phyloP scores from a whole-genome alignment of 805 yeast species.

The Metschnikowia proteae region DNA sequence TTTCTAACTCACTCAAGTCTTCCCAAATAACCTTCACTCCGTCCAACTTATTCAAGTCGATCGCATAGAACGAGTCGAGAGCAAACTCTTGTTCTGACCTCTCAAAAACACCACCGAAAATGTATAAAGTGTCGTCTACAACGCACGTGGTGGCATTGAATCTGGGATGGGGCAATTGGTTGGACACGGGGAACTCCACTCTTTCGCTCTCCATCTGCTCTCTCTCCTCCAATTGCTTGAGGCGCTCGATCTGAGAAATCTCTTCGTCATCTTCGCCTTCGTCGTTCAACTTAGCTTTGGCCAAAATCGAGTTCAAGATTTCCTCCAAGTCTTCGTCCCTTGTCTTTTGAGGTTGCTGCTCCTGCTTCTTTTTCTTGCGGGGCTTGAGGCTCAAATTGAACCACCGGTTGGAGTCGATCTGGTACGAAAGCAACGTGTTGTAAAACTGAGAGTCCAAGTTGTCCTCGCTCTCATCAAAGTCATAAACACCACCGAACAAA shows the following conservation, averaged over 20 bases:
- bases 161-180: slow-evolving; percentile 78
- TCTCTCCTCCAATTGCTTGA: slow-evolving; percentile 35
- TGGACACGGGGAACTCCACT: slow-evolving; percentile 54
- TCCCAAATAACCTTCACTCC: slow-evolving; percentile 92
- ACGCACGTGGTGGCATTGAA: slow-evolving; percentile 86
- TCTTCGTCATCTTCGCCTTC: slow-evolving; percentile 42
- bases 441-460: slow-evolving; percentile 78
- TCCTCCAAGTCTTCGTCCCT: slow-evolving; percentile 82
- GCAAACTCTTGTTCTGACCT: slow-evolving; percentile 79
- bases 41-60: slow-evolving; percentile 82
- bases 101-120: slow-evolving; percentile 91
- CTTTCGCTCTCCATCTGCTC: slow-evolving; percentile 39
- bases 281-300: slow-evolving; percentile 67
- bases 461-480: slow-evolving; percentile 93
- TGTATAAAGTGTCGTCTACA: slow-evolving; percentile 74
- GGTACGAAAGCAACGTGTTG: slow-evolving; percentile 77
- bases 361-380: slow-evolving; percentile 48
- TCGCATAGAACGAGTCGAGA: slow-evolving; percentile 79
- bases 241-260: slow-evolving; percentile 32
- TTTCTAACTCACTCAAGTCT: slow-evolving; percentile 58
- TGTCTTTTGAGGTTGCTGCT: slow-evolving; percentile 41
- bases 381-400: slow-evolving; percentile 64
- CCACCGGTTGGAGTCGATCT: slow-evolving; percentile 87
- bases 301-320: slow-evolving; percentile 66
- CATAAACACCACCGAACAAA: slow-evolving; percentile 93